Evolutionary conservation across 306 rosid species (phyloP).

Genomic region (Begonia masoniana): DNA sequence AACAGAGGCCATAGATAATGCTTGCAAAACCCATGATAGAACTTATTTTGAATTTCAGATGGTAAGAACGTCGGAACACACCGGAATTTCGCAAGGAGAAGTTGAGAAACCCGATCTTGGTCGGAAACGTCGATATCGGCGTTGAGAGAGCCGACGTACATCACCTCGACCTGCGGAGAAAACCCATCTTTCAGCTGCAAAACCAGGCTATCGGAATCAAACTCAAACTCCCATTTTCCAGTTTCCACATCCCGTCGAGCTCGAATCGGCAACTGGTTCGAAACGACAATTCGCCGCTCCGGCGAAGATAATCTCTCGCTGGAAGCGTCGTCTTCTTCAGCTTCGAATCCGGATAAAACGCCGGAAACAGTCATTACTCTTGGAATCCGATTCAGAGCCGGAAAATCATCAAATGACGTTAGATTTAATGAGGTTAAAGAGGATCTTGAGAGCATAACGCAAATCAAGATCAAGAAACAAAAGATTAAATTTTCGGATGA

Average conservation of each 20-base stretch:
- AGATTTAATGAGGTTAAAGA: conserved; percentile 37
- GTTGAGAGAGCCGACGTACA: conserved; percentile 48
- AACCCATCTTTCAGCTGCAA: conserved; percentile 56
- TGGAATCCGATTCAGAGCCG: conserved; percentile 15
- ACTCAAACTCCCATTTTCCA: conserved; percentile 34
- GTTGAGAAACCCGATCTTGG: conserved; percentile 38
- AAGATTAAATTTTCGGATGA: not conserved
- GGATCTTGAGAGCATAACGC: conserved; percentile 49
- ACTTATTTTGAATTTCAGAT: conserved; percentile 13
- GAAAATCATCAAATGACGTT: conserved; percentile 31
- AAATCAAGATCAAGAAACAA: not conserved
- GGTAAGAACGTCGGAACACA: conserved; percentile 58
- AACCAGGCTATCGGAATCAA: conserved; percentile 34
- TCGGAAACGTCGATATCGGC: conserved; percentile 29
- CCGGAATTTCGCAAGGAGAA: conserved; percentile 26
- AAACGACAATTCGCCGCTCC: no score
- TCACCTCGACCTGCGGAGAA: conserved; percentile 28
- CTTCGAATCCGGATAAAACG: conserved; percentile 12
- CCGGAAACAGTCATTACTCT: conserved; percentile 10
- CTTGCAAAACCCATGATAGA: conserved; percentile 69
- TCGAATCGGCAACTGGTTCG: not conserved
- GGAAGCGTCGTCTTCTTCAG: conserved; percentile 2
- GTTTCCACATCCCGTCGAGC: conserved; percentile 12
- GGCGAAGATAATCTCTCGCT: not conserved
- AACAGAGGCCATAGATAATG: conserved; percentile 21